phyloP scores from a whole-genome alignment of 352 stramenopile genomes.

The Phytophthora chlamydospora region DNA sequence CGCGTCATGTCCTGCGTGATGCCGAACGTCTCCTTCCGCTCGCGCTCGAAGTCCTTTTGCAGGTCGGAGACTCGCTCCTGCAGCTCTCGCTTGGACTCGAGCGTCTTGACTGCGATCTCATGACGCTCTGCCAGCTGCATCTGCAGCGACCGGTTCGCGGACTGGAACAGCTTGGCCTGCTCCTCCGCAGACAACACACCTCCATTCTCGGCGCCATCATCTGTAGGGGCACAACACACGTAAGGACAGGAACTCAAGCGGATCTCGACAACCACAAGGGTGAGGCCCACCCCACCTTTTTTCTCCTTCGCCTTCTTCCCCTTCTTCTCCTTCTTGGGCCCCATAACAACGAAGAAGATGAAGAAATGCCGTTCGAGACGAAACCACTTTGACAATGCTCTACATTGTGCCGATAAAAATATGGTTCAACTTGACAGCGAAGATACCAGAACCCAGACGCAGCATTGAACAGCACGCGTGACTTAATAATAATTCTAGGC shows the following conservation, averaged over 20 bases:
- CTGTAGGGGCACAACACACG: conserved; percentile 26
- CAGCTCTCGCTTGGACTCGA: conserved; percentile 90
- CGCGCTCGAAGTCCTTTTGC: conserved; percentile 87
- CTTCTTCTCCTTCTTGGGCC: conserved; percentile 82
- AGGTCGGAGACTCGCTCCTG: conserved; percentile 83
- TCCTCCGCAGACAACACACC: conserved; percentile 79
- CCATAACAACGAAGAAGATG: conserved; percentile 40
- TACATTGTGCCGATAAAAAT: conserved; percentile 43
- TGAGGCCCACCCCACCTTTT: conserved; percentile 46
- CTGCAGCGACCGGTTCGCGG: conserved; percentile 85
- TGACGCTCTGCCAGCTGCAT: conserved; percentile 90
- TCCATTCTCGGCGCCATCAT: conserved; percentile 77
- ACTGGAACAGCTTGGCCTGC: conserved; percentile 86
- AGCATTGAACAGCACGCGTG: not conserved
- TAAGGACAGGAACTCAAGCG: not conserved
- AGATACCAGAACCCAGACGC: not conserved
- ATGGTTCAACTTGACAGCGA: conserved; percentile 9
- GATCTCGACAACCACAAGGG: not conserved
- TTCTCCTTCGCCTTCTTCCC: conserved; percentile 77
- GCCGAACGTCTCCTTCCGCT: conserved; percentile 89
- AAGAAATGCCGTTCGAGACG: conserved; percentile 15
- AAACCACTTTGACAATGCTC: conserved; percentile 20
- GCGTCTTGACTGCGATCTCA: conserved; percentile 83
- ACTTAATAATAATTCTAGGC: conserved; percentile 21
- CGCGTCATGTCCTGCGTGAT: conserved; percentile 96